Evolutionary conservation across 345 rosid genomes (phyloP), one percentile per base, ranked within the genome.

Genomic region (Carallia brachiata): DNA sequence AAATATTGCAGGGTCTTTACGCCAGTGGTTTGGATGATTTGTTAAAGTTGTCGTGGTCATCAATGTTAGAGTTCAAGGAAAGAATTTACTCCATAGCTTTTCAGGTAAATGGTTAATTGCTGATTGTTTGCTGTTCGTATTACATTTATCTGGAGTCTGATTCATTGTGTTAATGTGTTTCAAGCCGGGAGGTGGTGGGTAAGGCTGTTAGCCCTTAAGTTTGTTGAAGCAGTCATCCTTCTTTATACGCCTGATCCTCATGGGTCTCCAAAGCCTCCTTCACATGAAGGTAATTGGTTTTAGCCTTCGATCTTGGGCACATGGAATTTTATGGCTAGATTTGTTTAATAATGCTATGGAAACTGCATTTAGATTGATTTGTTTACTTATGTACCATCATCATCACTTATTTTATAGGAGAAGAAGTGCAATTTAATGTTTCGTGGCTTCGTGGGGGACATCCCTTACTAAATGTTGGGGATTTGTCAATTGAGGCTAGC

Each of bases 401-500:
- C 16, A 3, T 44, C 16, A 13, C 67, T 13, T 68, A 28, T 80
- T 71, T 80, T 79, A 70, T 70, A 91, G 97, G 90, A 73, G 72
- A 70, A 72, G 68, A 60, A 64, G 64, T 57, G 62, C 97, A 85
- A 36, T 95, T 95, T 76, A 95, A 92, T 66, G 77, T 89, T 78
- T 82, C 96, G 68, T 84, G 96, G 88, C 80, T 95, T 78, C 94
- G 92, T 69, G 89, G 89, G 68, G 90, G 97, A 55, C 97, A 95
- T 83, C 92, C 97, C 77, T 68, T 89, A 54, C 84, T 95, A 69
- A 89, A 90, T 68, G 73, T 88, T 61, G 99, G 96, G 70, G 97
- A 92, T 79, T 80, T 95, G 74, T 89, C 99, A 31, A 75, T 86
- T 73, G 99, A 95, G 84, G 99, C 98, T 63, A 88, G 93, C 81